phyloP scores from a whole-genome alignment of 352 stramenopile genomes.

The Globisporangium echinulatum region DNA sequence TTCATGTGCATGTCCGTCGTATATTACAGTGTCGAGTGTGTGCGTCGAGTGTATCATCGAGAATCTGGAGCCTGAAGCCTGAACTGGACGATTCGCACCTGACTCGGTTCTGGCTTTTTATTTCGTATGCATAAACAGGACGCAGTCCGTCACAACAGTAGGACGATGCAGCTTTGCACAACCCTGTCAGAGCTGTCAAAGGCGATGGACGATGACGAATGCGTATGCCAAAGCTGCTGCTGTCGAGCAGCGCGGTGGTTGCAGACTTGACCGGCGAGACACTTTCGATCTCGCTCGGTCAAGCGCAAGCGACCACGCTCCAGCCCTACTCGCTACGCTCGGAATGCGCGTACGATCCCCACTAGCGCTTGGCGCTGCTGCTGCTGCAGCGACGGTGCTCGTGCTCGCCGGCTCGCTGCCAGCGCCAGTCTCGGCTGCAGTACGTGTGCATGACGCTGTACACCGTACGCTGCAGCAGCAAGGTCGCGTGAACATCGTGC shows the following conservation, averaged over 20 bases:
- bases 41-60: too few relatives aligned
- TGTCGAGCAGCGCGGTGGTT: not conserved
- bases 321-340: not conserved
- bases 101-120: too few relatives aligned
- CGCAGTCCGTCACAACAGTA: too few relatives aligned
- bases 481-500: conserved; percentile 24
- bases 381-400: not conserved
- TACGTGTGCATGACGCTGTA: conserved; percentile 11
- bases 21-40: too few relatives aligned
- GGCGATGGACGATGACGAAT: not conserved
- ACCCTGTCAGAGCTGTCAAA: too few relatives aligned
- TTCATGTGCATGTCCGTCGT: too few relatives aligned
- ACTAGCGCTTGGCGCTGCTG: conserved; percentile 4
- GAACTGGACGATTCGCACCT: too few relatives aligned
- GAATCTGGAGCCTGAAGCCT: too few relatives aligned
- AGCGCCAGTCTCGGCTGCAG: conserved; percentile 1
- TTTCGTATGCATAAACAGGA: too few relatives aligned
- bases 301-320: not conserved
- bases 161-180: too few relatives aligned
- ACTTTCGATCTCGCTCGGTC: not conserved
- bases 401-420: not conserved
- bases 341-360: conserved; percentile 4
- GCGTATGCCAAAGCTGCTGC: not conserved
- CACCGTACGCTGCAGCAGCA: conserved; percentile 13
- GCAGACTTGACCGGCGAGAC: not conserved